Evolutionary conservation across 2,329 filamentous ascomycete genomes (phyloP).

Genomic region (Beauveria bassiana): DNA sequence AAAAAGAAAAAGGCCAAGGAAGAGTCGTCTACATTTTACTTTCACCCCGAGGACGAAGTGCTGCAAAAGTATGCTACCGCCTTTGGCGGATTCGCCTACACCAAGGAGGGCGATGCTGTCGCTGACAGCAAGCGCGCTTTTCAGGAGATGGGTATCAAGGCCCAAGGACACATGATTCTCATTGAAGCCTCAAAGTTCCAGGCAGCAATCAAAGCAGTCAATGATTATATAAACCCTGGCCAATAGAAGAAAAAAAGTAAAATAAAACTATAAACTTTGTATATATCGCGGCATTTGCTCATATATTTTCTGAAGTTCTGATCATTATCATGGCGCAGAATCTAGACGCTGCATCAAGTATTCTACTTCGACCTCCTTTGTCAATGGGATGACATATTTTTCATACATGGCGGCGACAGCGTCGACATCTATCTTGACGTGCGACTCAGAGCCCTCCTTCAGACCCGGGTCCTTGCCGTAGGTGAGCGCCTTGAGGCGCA

Average conservation of each 20-base stretch:
- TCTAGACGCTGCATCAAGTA: constrained; percentile 91
- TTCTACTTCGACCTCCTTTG: constrained; percentile 97
- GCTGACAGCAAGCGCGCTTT: constrained; percentile 92
- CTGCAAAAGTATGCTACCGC: constrained; percentile 68
- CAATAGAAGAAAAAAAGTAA: constrained; percentile 24
- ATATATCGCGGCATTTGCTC: constrained; percentile 3
- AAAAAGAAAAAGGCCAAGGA: constrained; percentile 59
- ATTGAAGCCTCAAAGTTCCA: constrained; percentile 75
- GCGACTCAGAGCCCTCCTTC: constrained; percentile 42
- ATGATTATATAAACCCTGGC: constrained; percentile 60
- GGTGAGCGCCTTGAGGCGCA: constrained; percentile 82
- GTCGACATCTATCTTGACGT: constrained; percentile 81
- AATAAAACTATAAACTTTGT: neutral
- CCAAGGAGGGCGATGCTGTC: constrained; percentile 70
- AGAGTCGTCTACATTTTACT: constrained; percentile 66
- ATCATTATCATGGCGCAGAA: constrained; percentile 20
- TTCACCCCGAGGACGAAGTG: constrained; percentile 93
- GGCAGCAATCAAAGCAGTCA: constrained; percentile 65
- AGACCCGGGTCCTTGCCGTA: constrained; percentile 85
- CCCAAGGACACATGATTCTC: constrained; percentile 76
- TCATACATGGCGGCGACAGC: constrained; percentile 86
- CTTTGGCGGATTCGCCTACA: constrained; percentile 66
- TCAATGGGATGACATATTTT: constrained; percentile 90
- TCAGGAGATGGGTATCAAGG: constrained; percentile 82
- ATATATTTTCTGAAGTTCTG: neutral